A percentile compares a stretch with the other conserved stretches of the same genome.
Evolutionary conservation across 2,329 filamentous ascomycete species (phyloP).

Genomic region (Apiospora marii): DNA sequence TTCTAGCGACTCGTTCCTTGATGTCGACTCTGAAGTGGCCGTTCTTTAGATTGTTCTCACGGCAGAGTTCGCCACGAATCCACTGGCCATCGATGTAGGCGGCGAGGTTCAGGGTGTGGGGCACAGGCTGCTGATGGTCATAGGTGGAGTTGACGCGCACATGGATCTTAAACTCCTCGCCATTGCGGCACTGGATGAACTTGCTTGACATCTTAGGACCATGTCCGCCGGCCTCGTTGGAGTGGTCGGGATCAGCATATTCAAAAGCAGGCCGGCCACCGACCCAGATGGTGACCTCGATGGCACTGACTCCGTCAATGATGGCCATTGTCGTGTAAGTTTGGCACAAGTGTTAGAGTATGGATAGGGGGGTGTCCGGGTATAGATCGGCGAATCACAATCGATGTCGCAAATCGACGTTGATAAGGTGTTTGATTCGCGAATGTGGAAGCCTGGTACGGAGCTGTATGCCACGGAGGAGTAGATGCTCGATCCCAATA

Average conservation of each 20-base stretch:
- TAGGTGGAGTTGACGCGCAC: slow-evolving; percentile 29
- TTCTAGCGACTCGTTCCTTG: background rate
- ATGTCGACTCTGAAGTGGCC: background rate
- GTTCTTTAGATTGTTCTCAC: background rate
- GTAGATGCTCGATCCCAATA: background rate
- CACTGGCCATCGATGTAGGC: slow-evolving; percentile 34
- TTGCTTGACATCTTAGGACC: slow-evolving; percentile 20
- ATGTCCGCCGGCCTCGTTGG: background rate
- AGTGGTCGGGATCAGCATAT: slow-evolving; percentile 31
- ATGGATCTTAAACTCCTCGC: slow-evolving; percentile 32
- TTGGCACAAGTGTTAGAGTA: background rate
- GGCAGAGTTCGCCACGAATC: slow-evolving; percentile 27
- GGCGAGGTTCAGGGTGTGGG: slow-evolving; percentile 30
- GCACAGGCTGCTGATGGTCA: slow-evolving; percentile 23
- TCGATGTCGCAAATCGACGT: background rate
- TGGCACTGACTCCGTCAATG: slow-evolving; percentile 32
- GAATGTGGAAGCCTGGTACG: background rate
- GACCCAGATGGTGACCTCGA: slow-evolving; percentile 36
- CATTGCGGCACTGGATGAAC: slow-evolving; percentile 35
- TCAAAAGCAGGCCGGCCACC: slow-evolving; percentile 33
- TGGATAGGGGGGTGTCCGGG: background rate
- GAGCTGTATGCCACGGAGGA: background rate
- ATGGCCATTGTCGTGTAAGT: slow-evolving; percentile 35
- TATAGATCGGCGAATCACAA: background rate
- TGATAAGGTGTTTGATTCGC: background rate